phyloP scores from a whole-genome alignment of 352 stramenopile species.

The Phytophthora syringae region DNA sequence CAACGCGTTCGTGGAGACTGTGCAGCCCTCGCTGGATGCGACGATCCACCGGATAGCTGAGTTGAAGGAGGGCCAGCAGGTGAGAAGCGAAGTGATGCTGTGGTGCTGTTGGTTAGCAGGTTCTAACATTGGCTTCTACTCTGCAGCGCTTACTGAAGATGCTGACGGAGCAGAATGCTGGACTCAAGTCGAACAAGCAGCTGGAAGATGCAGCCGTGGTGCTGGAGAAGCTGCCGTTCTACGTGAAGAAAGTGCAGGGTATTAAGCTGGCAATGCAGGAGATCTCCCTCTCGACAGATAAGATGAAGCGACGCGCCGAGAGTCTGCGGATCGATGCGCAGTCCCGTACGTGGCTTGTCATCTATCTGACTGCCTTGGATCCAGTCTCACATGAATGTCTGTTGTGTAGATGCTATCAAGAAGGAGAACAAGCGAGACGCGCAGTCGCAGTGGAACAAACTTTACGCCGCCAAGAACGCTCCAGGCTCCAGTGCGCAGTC shows the following conservation, averaged over 20 bases:
- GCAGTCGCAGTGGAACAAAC: slow-evolving; percentile 79
- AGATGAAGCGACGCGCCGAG: slow-evolving; percentile 78
- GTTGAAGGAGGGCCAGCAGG: slow-evolving; percentile 55
- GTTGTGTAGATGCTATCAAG: slow-evolving; percentile 70
- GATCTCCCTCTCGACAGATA: slow-evolving; percentile 62
- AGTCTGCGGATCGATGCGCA: slow-evolving; percentile 76
- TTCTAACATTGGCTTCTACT: slow-evolving; percentile 6
- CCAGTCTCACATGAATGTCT: neutral
- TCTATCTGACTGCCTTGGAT: no score
- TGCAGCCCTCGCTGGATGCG: slow-evolving; percentile 68
- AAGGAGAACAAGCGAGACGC: slow-evolving; percentile 83
- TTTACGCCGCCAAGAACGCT: slow-evolving; percentile 69
- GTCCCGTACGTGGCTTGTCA: slow-evolving; percentile 57
- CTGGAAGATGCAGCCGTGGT: slow-evolving; percentile 67
- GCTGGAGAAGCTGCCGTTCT: slow-evolving; percentile 76
- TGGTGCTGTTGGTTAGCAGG: neutral
- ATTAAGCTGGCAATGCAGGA: slow-evolving; percentile 70
- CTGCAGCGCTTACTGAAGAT: slow-evolving; percentile 59
- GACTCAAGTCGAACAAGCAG: slow-evolving; percentile 59
- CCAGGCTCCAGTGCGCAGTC: slow-evolving; percentile 12
- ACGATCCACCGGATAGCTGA: slow-evolving; percentile 79
- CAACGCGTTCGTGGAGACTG: slow-evolving; percentile 51
- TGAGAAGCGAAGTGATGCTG: slow-evolving; percentile 1
- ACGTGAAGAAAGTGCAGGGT: slow-evolving; percentile 66
- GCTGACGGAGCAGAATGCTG: slow-evolving; percentile 55